Base-by-base conservation (phyloP, 1,284 basidiomycete genomes). In the Leccinum subatratum region DNA sequence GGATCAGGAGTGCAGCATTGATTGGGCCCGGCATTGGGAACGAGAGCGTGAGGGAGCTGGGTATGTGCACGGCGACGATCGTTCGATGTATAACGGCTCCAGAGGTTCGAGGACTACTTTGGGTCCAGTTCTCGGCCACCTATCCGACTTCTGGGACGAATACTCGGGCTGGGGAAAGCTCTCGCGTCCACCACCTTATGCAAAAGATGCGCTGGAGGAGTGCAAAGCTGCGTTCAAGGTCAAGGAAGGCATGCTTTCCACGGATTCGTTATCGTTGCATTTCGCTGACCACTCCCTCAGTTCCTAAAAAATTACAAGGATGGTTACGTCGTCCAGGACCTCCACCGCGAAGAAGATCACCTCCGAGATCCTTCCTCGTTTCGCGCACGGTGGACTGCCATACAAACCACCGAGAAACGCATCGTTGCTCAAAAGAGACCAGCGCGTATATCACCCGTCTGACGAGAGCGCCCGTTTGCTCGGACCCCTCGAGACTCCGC, bases 301-400 rank as follows among this genome's bases (percentile, higher is more conserved):
- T 88, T 6, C 87, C 86, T 0, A 86, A 74, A 84, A 77, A 72
- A 80, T 81, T 18, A 85, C 42, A 88, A 87, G 72, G 84, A 88
- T 62, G 85, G 80, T 5, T 88, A 90, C 64, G 77, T 80, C 3
- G 79, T 87, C 34, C 83, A 86, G 63, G 95, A 98, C 78, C 78
- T 98, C 42, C 85, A 90, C 68, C 88, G 94, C 57, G 97, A 98
- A 80, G 95, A 99, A 79, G 96, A 99, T 79, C 85, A 99, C n/a
- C 82, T 96, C 39, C 88, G 94, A 69, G 98, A 98, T 78, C 93
- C 94, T 3, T 86, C 87, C 67, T 97, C 96, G 66, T 92, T 96
- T 77, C 87, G 93, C 37, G 88, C 92, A 71, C 99, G 97, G 97
- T 90, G 92, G 84, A 83, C 89, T 1, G 93, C 96, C 72, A 93